A percentile compares a stretch with the other conserved stretches of the same genome.
phyloP scores from a whole-genome alignment of 352 stramenopile genomes.

The Phytophthora multivora region DNA sequence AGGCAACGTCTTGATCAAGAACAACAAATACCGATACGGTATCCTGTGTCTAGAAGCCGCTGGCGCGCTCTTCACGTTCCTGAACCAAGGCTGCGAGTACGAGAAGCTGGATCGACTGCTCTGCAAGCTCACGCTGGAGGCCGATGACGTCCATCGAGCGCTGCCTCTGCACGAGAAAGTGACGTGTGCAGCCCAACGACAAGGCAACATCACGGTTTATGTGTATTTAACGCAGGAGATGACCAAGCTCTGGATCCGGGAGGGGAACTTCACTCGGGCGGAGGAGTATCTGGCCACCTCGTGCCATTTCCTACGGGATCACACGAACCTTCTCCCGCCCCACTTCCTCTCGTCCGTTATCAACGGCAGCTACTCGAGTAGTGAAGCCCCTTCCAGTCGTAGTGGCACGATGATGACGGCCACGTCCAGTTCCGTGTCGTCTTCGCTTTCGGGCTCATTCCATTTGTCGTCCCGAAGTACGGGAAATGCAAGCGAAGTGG shows the following conservation, averaged over 20 bases:
- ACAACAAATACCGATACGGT: slow-evolving; percentile 87
- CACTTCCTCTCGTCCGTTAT: slow-evolving; percentile 62
- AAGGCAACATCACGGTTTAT: slow-evolving; percentile 87
- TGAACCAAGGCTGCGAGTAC: slow-evolving; percentile 77
- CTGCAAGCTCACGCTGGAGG: slow-evolving; percentile 75
- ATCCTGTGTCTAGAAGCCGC: slow-evolving; percentile 84
- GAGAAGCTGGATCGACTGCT: slow-evolving; percentile 78
- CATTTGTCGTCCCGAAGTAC: slow-evolving; percentile 53
- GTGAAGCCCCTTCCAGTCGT: slow-evolving; percentile 52
- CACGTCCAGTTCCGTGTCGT: slow-evolving; percentile 71
- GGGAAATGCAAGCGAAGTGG: slow-evolving; percentile 72
- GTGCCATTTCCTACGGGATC: slow-evolving; percentile 71
- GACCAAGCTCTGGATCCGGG: slow-evolving; percentile 78
- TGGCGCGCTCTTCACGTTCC: slow-evolving; percentile 54
- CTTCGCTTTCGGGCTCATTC: slow-evolving; percentile 62
- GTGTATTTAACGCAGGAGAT: slow-evolving; percentile 85
- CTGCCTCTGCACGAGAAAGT: slow-evolving; percentile 84
- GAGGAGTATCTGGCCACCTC: slow-evolving; percentile 69
- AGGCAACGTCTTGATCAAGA: slow-evolving; percentile 83
- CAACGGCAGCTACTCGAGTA: slow-evolving; percentile 57
- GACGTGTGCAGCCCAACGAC: slow-evolving; percentile 58
- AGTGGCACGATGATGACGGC: slow-evolving; percentile 75
- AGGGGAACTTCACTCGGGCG: slow-evolving; percentile 76
- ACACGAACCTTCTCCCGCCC: slow-evolving; percentile 68
- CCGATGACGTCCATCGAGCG: slow-evolving; percentile 77